Percentiles rank a stretch among this genome's conserved stretches.
phyloP scores from a whole-genome alignment of 2,329 filamentous ascomycete genomes.

The Calonectria pseudoreteaudii region DNA sequence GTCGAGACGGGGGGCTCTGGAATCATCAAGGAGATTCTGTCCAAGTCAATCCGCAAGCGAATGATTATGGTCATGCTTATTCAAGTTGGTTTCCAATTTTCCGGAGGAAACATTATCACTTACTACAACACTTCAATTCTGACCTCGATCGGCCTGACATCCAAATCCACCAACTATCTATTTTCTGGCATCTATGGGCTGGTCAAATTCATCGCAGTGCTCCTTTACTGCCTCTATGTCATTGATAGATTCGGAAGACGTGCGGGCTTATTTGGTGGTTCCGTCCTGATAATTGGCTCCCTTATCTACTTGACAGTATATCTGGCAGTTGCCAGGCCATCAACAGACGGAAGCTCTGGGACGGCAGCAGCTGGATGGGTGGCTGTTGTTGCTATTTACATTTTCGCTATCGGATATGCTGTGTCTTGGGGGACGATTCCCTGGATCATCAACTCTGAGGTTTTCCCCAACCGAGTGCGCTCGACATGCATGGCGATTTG shows the following conservation, averaged over 20 bases:
- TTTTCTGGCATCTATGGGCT: constrained; percentile 23
- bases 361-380: constrained; percentile 18
- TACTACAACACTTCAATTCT: constrained; percentile 22
- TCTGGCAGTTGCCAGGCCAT: constrained; percentile 10
- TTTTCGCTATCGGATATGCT: constrained; percentile 24
- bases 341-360: background rate
- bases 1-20: background rate
- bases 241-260: constrained; percentile 21
- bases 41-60: constrained; percentile 14
- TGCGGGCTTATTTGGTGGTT: constrained; percentile 10
- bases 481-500: constrained; percentile 21
- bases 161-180: constrained; percentile 16
- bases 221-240: constrained; percentile 16
- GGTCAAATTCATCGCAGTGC: constrained; percentile 17
- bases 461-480: constrained; percentile 12
- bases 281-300: constrained; percentile 11
- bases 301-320: constrained; percentile 19
- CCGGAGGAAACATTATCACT: constrained; percentile 19
- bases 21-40: constrained; percentile 13
- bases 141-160: constrained; percentile 17
- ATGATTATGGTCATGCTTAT: constrained; percentile 23
- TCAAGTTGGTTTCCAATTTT: constrained; percentile 21
- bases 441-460: constrained; percentile 23
- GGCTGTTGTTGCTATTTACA: constrained; percentile 22
- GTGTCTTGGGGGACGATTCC: constrained; percentile 24